Base-by-base conservation (phyloP, 306 rosid species). In the Prunus davidiana region DNA sequence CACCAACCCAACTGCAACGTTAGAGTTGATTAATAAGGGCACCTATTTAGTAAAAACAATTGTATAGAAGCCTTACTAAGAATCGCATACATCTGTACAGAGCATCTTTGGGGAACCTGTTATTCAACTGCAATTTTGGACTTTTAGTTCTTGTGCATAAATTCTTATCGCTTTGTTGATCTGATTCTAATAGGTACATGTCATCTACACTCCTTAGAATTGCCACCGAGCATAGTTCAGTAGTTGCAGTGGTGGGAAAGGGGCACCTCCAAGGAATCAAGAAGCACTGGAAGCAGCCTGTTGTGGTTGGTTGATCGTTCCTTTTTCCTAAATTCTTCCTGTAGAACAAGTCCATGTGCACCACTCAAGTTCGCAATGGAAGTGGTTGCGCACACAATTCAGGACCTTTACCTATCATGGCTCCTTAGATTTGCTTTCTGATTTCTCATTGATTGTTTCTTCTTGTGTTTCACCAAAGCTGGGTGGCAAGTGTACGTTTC, bases 161-260 rank as follows among this genome's bases (percentile, higher is more conserved):
- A 47, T 5, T 69, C 7, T 13, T 47, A 46, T 30, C 67, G 12
- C 55, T 22, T 46, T 70, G 15, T 63, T 46, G 58, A 67, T 71
- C 50, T 73, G 61, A 66, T 67, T 71, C 51, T 43, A 38, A 24
- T 45, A 95, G 99, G 89, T 95, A 85, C 81, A 95, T 95, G 97
- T 90, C 99, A 30, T 73, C 91, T 25, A 71, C 90, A 28, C 84
- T 95, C 75, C 85, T 90, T 22, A 82, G 76, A 85, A 80, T 91
- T 72, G 99, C 97, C 11, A 81, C 84, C 25, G 88, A 88, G 83
- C 82, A 82, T 67, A 78, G 76, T 32, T 89, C 91, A 32, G 96
- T 92, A 54, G 99, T 92, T 51, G 99, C 97, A 12, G 97, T 91
- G 77, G 98, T 95, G 71, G 98, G 99, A 51, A 92, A 90, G 83